Base-by-base conservation (phyloP, 2,329 filamentous ascomycete genomes). In the Claviceps cyperi region DNA sequence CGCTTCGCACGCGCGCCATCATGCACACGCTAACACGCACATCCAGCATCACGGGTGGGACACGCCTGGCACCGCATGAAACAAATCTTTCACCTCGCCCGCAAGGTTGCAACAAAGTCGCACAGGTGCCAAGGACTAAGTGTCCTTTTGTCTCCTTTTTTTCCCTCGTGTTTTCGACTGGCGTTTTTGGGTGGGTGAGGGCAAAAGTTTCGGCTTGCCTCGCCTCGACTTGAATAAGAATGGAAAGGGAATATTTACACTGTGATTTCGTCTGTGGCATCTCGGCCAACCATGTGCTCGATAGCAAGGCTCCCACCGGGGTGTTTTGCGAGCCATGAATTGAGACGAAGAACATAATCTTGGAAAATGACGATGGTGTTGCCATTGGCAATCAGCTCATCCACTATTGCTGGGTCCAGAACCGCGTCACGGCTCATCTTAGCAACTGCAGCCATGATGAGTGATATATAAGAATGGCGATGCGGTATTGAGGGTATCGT, bases 251-350 rank as follows among this genome's bases (percentile, higher is more conserved):
- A 48, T 46, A 62, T 59, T 43, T 62, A 65, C 62, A 58, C 62
- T 43, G 61, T 62, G 37, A 65, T 64, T 49, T 65, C 63, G 40
- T 66, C 63, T 1, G 64, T 66, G 17, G 63, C 62, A 58, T 66
- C 64, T 56, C 62, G 57, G 9, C 64, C 64, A 2, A 66, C 62
- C 64, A 66, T 80, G 64, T 82, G 78, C 54, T 76, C 59, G 53
- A 81, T 78, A 19, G 77, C 75, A 24, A 81, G 64, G 14, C 68
- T 65, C 35, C 79, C 79, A 19, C 79, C 79, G 0, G 79, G 79
- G 57, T 82, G 79, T 50, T 65, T 71, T 50, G 72, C 60, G 55
- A 81, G 69, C 79, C 78, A 83, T 43, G 67, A 64, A 57, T 79
- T 75, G 38, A 82, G 71, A 50, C 70, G 68, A 55, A 82, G 65